phyloP scores from a whole-genome alignment of 148 eudicot genomes.

The Rhododendron kiyosumense region DNA sequence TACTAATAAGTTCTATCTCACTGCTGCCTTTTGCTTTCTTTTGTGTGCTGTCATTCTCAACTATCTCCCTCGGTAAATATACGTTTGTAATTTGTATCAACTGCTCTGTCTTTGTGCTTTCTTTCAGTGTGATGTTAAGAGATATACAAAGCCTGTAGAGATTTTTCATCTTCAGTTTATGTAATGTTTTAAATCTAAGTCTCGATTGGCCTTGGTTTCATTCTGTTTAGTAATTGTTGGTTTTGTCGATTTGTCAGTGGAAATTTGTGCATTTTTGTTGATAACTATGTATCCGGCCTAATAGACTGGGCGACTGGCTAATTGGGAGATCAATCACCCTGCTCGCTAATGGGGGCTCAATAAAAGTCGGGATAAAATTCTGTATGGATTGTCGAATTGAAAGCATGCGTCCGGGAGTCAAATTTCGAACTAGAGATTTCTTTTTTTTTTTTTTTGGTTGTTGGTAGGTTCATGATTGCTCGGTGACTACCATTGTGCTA shows the following conservation, averaged over 20 bases:
- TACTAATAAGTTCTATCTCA: slow-evolving; percentile 15
- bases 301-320: not conserved
- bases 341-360: not conserved
- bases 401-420: not conserved
- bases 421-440: not conserved
- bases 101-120: not conserved
- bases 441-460: too few species aligned
- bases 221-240: not conserved
- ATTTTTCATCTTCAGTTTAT: not conserved
- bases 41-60: slow-evolving; percentile 11
- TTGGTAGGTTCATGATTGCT: too few species aligned
- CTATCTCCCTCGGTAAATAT: slow-evolving; percentile 11
- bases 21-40: slow-evolving; percentile 11
- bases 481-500: too few species aligned
- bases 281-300: not conserved
- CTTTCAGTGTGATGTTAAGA: not conserved
- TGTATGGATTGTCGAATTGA: not conserved
- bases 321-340: not conserved
- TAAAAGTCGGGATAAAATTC: not conserved
- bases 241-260: not conserved
- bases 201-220: not conserved
- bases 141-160: not conserved
- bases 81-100: not conserved
- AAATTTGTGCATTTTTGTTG: not conserved
- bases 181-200: not conserved